Evolutionary conservation across 1,284 basidiomycete species (phyloP), one percentile per base, ranked within the genome.

Genomic region (Ganoderma resinaceum): DNA sequence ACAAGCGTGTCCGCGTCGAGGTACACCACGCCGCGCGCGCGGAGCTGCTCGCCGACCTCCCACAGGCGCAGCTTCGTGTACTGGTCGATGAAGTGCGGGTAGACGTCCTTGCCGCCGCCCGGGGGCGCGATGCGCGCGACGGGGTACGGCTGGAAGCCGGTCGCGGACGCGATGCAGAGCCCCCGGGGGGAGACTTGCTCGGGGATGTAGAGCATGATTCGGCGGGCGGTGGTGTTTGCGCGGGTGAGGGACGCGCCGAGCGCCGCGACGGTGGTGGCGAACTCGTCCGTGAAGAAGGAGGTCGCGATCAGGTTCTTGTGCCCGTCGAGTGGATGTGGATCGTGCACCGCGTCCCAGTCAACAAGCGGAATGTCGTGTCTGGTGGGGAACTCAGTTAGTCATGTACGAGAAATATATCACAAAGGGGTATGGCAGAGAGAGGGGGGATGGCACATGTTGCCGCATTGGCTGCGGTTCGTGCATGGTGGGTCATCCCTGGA

Each of bases 1-100:
- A 83, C 82, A 69, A 85, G 78, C 29, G 81, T 84, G 75, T 85
- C 83, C 18, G 81, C 81, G 72, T 85, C 83, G 61, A 86, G 76
- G 73, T 85, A 85, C 8, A 85, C 78, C 52, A 75, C 74, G 49
- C 69, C 70, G 38, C 78, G 75, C 68, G 82, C 75, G 46, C 81
- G 78, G 31, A 49, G 72, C 61, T 58, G 70, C 65, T 49, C 46
- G 66, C 82, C 82, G n/a, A 85, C 74, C 61, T 72, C 76, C 84
- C 84, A 85, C 7, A 85, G 76, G 59, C 80, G 79, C 16, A 85
- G 78, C 72, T 84, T 85, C 12, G 83, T 82, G 77, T 82, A 84
- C 67, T 82, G 81, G 72, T 85, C 83, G 53, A 70, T 46, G 74
- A 84, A 84, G 58, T 81, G 79, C 52, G 70, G 60, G 70, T 79